Evolutionary conservation across 2,329 filamentous ascomycete species (phyloP).

Genomic region (Epichloe gansuensis): DNA sequence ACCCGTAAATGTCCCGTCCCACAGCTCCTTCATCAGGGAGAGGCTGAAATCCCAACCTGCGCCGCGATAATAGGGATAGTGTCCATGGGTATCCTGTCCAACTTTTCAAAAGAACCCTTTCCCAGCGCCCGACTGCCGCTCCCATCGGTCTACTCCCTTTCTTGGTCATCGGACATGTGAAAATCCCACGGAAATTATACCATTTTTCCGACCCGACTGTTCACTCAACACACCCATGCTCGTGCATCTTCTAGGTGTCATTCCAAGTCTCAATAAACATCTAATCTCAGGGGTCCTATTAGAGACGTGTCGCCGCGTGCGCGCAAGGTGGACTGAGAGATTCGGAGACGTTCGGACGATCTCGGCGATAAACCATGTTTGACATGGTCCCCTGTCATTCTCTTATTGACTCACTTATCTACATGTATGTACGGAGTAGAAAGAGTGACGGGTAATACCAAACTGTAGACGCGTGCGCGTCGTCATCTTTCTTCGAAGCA

Average conservation of each 20-base stretch:
- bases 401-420: no score
- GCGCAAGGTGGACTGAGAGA: background rate
- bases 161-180: background rate
- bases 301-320: background rate
- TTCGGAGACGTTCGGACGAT: background rate
- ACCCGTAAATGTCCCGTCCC: no score
- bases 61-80: no score
- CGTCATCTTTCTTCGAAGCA: no score
- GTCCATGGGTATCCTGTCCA: background rate
- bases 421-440: no score
- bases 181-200: background rate
- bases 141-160: background rate
- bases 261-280: background rate
- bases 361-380: background rate
- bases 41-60: no score
- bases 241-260: background rate
- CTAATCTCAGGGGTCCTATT: background rate
- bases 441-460: no score
- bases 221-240: background rate
- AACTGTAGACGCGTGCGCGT: no score
- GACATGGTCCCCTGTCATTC: no score
- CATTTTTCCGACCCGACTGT: background rate
- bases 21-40: no score
- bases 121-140: background rate
- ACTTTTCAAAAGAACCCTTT: background rate